Evolutionary conservation across 495 filamentous ascomycete genomes (phyloP), one percentile per base, ranked within the genome.

Genomic region (Podospora didyma): DNA sequence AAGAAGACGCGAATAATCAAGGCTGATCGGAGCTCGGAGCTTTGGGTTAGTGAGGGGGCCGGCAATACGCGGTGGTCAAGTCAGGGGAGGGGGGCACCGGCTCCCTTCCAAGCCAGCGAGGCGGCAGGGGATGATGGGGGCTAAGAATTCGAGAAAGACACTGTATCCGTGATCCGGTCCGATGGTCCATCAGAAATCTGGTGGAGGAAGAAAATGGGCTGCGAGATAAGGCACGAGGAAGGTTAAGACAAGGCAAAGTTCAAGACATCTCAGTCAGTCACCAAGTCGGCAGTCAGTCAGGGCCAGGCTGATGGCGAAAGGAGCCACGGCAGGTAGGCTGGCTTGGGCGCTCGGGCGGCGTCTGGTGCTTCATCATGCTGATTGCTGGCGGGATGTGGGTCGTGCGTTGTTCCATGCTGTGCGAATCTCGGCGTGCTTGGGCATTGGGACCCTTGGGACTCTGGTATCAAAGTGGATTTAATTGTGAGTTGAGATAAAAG

Each of bases 181-280:
- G 20, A 19, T 6, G 45, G n/a, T 22, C 19, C 45, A 10, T 47
- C n/a, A 5, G 5, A 12, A 19, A 22, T 6, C 12, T 19, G 45
- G 39, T 42, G 39, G 39, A 42, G 4, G 5, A 17, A 2, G 45
- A 47, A 22, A 9, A 47, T 12, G 2, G 6, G 45, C 45, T 47
- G 45, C 45, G 31, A 51, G 49, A 51, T 51, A 51, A 51, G 47
- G 47, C 47, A 31, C 26, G 4, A 31, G 4, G 3, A 31, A 14
- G 39, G n/a, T n/a, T 16, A 42, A 42, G 39, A 0, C 39, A 17
- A 42, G 39, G 39, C 39, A 14, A 17, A 17, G 5, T 12, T 7
- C 9, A 31, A 31, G 26, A 31, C 26, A n/a, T n/a, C n/a, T 7
- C 34, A 37, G 34, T 7, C 34, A 37, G 34, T 7, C 34, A 37